Base-by-base conservation (phyloP, 2,329 filamentous ascomycete species). In the Aquanectria penicillioides region DNA sequence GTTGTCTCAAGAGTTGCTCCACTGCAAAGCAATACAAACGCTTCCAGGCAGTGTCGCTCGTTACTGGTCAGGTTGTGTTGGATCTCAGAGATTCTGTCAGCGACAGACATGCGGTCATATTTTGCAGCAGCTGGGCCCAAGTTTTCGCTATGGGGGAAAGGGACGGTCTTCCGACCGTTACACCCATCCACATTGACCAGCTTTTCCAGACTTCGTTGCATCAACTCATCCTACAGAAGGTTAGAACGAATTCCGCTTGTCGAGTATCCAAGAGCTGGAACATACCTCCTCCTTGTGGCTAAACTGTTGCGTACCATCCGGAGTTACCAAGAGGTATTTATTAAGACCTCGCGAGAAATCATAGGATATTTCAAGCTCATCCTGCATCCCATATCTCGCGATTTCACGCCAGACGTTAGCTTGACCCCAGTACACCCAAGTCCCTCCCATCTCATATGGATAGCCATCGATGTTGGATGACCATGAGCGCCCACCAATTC, bases 401-500 rank as follows among this genome's bases (percentile, higher is more conserved):
- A 83, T 77, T 49, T 83, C 81, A 4, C 78, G 70, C 74, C 75
- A 80, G 3, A 80, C 68, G 26, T 78, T 75, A 0, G 78, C 69
- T 44, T 80, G 78, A 2, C 71, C 70, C 79, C 79, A 81, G 50
- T 77, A 77, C 0, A 83, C 73, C 80, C 80, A 83, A 0, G 80
- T 81, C 0, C 81, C 81, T 0, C 81, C 81, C 75, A 83, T 78
- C 47, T 83, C 81, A 44, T 75, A 81, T 0, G 74, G 74, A 12
- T 81, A 78, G 0, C 77, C 79, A 0, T 70, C 73, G 7, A 80
- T 78, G 26, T 80, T 75, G 13, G 78, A 75, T 0, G 77, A 77
- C 77, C 78, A 83, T 2, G 80, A 79, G 0, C 81, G 75, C 2
- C 81, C 80, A 13, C 81, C 81, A 44, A 83, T 79, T 0, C 81